Conservation (phyloP, 2,329 filamentous ascomycete genomes). For the Neonectria sp. region DNA sequence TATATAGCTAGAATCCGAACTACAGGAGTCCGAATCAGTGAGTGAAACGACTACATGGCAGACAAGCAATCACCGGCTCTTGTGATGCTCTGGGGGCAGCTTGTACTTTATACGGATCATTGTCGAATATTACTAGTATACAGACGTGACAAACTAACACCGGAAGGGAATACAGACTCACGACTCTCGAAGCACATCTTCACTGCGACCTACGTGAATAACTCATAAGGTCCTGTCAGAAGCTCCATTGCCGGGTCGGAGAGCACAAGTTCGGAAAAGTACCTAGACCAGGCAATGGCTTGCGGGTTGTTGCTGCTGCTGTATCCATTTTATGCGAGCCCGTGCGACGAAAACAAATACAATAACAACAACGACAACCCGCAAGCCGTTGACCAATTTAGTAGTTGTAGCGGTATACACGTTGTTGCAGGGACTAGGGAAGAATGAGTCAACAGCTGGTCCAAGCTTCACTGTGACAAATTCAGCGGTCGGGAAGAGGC, state of each 20-base stretch:
- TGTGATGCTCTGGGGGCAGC: neutral
- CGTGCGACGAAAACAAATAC: neutral
- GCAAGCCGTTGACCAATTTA: neutral
- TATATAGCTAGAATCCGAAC: neutral
- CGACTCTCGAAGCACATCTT: neutral
- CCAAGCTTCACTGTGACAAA: neutral
- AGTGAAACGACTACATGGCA: neutral
- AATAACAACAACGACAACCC: neutral
- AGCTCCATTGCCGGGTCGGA: neutral
- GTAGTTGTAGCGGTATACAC: neutral
- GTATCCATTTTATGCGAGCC: neutral
- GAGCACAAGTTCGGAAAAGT: neutral
- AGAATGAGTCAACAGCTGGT: neutral
- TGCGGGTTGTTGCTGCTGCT: neutral
- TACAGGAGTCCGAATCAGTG: neutral
- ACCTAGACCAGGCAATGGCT: neutral
- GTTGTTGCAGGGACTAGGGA: neutral
- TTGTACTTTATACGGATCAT: neutral
- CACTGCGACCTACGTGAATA: neutral
- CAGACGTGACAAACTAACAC: neutral
- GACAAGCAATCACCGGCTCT: neutral
- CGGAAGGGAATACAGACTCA: neutral
- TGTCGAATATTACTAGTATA: neutral
- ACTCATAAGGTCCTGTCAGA: neutral
- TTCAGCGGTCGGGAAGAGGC: neutral